Base-by-base conservation (phyloP, 1,139 yeast species). In the Candida sp. region DNA sequence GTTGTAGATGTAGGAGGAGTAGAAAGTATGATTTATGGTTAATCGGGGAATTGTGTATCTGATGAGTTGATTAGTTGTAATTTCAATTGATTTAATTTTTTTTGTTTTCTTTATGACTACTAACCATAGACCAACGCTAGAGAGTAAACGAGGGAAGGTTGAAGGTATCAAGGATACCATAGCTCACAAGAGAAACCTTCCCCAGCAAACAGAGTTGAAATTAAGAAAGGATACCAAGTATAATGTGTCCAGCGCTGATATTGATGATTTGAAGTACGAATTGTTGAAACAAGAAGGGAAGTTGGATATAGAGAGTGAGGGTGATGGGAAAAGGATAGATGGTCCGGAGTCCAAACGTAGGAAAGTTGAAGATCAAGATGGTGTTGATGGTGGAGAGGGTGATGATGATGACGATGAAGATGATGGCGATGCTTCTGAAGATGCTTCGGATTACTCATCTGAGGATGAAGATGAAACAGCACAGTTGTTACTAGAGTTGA, bases 121-220 rank as follows among this genome's bases (percentile, higher is more conserved):
- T 2, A 93, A 95, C 40, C 96, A 88, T 58, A 76, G 95, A 60
- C 97, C 97, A 0, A 88, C 95, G 6, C 75, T 88, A 49, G 97
- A 90, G 56, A 87, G 93, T 47, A 90, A 95, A 45, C 76, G 82
- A 54, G 97, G 97, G 4, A 79, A 78, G 52, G 70, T 68, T 27
- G 64, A 75, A 42, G 54, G 56, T 2, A 70, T 73, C 22, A 48
- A 52, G 12, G 70, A 70, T 43, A 60, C 77, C 36, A 87, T 84
- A 9, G 62, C 71, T 11, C 96, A 89, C 60, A 75, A 89, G 2
- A 68, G 96, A 41, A 69, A 79, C 11, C 68, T 86, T 15, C 86
- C 93, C 0, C 89, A 86, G 9, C 95, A 90, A 51, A 77, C 77
- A 7, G 71, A 70, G 55, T 64, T 91, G 46, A 91, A 91, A 60